phyloP scores from a whole-genome alignment of 208 protist species.

The Trypanosoma avium region DNA sequence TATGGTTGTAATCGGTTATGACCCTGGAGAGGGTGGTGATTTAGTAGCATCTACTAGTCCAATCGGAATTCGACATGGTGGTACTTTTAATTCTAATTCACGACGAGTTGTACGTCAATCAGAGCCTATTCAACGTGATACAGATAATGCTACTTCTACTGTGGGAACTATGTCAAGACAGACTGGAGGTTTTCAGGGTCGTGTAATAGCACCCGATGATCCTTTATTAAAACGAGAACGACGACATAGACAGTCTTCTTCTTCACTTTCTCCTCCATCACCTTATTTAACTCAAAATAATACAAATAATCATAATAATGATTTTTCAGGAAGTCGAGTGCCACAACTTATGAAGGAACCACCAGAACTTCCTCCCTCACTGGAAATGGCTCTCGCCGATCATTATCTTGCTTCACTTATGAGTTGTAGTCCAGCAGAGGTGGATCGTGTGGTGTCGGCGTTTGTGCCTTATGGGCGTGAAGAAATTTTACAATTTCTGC shows the following conservation, averaged over 20 bases:
- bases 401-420: constrained; percentile 47
- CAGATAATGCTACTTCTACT: neutral
- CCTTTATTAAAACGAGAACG: constrained; percentile 16
- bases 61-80: neutral
- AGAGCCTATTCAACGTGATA: constrained; percentile 6
- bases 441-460: constrained; percentile 43
- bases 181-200: too few relatives aligned
- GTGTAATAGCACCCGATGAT: constrained; percentile 13
- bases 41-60: neutral
- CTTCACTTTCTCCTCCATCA: neutral
- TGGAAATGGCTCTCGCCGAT: constrained; percentile 37
- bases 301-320: too few relatives aligned
- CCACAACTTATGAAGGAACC: constrained; percentile 28
- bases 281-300: neutral
- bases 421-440: constrained; percentile 33
- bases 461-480: constrained; percentile 31
- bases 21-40: neutral
- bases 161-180: neutral
- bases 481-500: constrained; percentile 44
- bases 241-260: neutral
- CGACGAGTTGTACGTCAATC: constrained; percentile 9
- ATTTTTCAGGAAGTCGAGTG: too few relatives aligned
- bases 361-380: constrained; percentile 35
- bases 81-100: neutral
- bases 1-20: neutral